Evolutionary conservation across 2,329 filamentous ascomycete genomes (phyloP).

Genomic region (Colletotrichum scovillei): DNA sequence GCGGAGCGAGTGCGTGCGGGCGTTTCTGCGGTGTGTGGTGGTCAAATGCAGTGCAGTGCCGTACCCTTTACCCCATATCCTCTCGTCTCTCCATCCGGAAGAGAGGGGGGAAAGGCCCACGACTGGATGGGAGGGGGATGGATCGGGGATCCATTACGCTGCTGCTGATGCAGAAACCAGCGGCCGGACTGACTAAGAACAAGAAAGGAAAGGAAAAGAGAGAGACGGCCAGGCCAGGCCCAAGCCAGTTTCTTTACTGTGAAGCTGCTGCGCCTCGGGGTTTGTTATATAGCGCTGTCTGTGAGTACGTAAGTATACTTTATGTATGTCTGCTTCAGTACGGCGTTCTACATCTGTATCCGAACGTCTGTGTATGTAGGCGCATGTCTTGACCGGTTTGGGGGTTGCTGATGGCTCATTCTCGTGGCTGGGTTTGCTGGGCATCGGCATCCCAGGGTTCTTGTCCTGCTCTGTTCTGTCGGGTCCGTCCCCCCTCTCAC

Average conservation of each 20-base stretch:
- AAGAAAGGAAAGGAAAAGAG: neutral
- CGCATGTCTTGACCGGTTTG: neutral
- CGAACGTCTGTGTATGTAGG: neutral
- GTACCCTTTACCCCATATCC: neutral
- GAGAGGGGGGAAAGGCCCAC: neutral
- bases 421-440: neutral
- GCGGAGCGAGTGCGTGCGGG: neutral
- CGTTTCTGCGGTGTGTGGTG: neutral
- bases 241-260: neutral
- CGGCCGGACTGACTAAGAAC: neutral
- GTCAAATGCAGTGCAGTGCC: neutral
- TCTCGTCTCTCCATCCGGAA: neutral
- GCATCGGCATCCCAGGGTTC: neutral
- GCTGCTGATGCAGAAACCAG: neutral
- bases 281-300: too few species aligned
- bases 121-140: too few species aligned
- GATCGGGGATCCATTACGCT: neutral
- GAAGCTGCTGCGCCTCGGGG: neutral
- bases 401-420: neutral
- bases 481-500: conserved; percentile 10
- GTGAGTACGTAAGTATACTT: neutral
- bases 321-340: neutral
- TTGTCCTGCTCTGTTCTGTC: conserved; percentile 3
- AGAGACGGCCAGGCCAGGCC: neutral
- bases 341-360: too few species aligned